phyloP scores from a whole-genome alignment of 805 yeast genomes.

The Candida nemodendra region DNA sequence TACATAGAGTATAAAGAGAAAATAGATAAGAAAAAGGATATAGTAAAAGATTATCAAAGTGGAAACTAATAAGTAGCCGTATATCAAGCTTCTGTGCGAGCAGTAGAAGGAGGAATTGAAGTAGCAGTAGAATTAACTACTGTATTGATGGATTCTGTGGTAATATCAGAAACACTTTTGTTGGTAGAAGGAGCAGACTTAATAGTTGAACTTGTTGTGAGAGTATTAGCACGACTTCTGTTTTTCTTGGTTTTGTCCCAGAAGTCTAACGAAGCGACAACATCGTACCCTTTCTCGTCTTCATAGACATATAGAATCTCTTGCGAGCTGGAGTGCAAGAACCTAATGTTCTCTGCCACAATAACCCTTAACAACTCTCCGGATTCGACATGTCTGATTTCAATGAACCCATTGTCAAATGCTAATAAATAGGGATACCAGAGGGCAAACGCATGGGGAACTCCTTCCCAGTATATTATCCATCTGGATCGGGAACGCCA shows the following conservation, averaged over 20 bases:
- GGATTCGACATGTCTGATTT: slow-evolving; percentile 85
- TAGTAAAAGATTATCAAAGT: not conserved
- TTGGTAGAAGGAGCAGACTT: not conserved
- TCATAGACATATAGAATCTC: slow-evolving; percentile 93
- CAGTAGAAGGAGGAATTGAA: too few species aligned
- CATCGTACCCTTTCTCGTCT: slow-evolving; percentile 85
- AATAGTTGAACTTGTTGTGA: not conserved
- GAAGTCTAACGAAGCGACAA: slow-evolving; percentile 88
- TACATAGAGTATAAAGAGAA: not conserved
- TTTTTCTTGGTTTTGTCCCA: slow-evolving; percentile 53
- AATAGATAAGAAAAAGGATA: not conserved
- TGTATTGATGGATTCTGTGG: too few species aligned
- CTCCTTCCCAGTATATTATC: slow-evolving; percentile 96
- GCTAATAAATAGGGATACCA: slow-evolving; percentile 93
- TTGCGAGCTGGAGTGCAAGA: slow-evolving; percentile 85
- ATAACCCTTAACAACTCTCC: slow-evolving; percentile 86
- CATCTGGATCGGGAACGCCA: slow-evolving; percentile 95
- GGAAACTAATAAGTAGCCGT: too few species aligned
- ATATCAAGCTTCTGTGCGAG: too few species aligned
- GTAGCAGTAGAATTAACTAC: too few species aligned
- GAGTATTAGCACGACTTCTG: slow-evolving; percentile 20
- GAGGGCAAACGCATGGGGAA: slow-evolving; percentile 86
- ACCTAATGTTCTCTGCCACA: slow-evolving; percentile 86
- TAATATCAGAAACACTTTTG: not conserved
- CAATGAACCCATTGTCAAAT: slow-evolving; percentile 87